Conservation (phyloP, 345 rosid species). For the Combretum micranthum region DNA sequence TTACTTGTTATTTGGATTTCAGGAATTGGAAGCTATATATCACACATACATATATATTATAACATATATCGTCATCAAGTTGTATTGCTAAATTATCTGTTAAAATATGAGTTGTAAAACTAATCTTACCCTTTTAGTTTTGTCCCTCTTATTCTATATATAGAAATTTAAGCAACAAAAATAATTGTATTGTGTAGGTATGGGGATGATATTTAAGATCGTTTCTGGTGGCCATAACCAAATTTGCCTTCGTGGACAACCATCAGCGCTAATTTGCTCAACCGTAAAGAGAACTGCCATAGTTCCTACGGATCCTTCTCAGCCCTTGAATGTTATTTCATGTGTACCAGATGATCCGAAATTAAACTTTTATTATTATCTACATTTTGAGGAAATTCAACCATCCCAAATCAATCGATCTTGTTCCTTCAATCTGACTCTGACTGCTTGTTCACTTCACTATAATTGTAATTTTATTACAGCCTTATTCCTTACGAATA, state of each 20-base stretch:
- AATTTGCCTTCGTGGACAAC: no score
- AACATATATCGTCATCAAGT: no score
- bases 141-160: neutral
- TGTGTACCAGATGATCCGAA: slow-evolving; percentile 11
- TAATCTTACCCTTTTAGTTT: neutral
- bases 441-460: no score
- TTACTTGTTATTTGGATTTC: no score
- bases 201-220: neutral
- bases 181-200: neutral
- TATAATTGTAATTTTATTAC: no score
- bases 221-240: neutral
- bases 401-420: neutral
- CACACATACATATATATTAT: no score
- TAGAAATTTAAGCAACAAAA: slow-evolving; percentile 16
- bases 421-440: slow-evolving; percentile 15
- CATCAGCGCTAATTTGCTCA: neutral
- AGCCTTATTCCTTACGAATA: no score
- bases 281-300: slow-evolving; percentile 24
- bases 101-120: no score
- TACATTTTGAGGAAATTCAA: slow-evolving; percentile 30
- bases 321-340: slow-evolving; percentile 9
- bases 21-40: no score
- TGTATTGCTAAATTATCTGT: no score
- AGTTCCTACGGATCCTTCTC: slow-evolving; percentile 2
- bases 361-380: slow-evolving; percentile 12